These are phyloP conservation scores for Fusarium luffae DNA, from an alignment of 2,329 filamentous ascomycete species.

Conservation along the genomic window DNA sequence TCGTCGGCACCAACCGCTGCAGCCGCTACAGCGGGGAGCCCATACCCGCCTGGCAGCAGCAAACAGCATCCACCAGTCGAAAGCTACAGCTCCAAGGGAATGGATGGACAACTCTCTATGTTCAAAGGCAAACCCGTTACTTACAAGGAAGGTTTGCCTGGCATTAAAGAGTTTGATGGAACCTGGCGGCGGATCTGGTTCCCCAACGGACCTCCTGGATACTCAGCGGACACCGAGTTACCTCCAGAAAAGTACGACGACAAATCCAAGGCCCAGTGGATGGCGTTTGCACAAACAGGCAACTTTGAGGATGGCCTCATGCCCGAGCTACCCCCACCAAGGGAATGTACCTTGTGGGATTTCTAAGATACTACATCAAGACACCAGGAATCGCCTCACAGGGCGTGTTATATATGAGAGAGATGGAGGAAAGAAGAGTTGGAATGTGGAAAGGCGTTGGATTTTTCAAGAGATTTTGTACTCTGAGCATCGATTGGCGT, in stretches of 20 bases:
- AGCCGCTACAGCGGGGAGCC: conserved; percentile 44
- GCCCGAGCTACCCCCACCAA: conserved; percentile 80
- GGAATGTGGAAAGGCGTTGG: conserved; percentile 29
- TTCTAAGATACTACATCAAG: conserved; percentile 59
- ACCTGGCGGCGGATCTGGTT: conserved; percentile 76
- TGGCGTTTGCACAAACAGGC: conserved; percentile 71
- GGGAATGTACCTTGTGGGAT: conserved; percentile 80
- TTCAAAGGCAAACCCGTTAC: conserved; percentile 74
- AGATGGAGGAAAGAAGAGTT: conserved; percentile 10
- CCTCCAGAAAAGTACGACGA: conserved; percentile 67
- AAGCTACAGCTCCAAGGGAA: conserved; percentile 57
- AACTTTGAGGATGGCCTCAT: conserved; percentile 76
- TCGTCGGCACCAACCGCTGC: conserved; percentile 16
- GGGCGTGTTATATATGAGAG: conserved; percentile 75
- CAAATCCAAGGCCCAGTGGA: conserved; percentile 71
- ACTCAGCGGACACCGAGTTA: conserved; percentile 72
- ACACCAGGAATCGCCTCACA: neutral
- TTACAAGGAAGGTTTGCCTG: conserved; percentile 65
- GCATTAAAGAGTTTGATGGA: conserved; percentile 62
- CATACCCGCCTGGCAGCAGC: conserved; percentile 58
- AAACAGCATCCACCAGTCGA: conserved; percentile 58
- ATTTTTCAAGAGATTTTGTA: conserved; percentile 27
- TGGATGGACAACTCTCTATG: conserved; percentile 59
- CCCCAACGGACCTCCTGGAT: conserved; percentile 73
- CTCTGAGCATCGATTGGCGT: conserved; percentile 35